Evolutionary conservation across 2,329 filamentous ascomycete genomes (phyloP), one percentile per base, ranked within the genome.

Genomic region (Phyllosticta citrichinensis): DNA sequence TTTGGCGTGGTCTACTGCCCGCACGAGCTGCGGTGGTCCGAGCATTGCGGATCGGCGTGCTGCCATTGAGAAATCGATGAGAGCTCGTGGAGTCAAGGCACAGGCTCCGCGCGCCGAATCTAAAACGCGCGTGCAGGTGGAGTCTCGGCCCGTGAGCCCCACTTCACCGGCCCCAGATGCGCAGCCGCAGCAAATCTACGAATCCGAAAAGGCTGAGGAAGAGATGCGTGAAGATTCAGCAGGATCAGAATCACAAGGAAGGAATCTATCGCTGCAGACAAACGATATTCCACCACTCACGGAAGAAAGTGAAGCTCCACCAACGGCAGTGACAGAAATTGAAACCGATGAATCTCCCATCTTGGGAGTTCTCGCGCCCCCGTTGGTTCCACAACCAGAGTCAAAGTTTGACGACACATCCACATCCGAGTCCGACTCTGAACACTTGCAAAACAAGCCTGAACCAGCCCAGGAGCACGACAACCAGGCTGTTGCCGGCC

Each of bases 341-440:
- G 76, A 79, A 60, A 67, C 66, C 14, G 72, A 76, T 55, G 86
- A 88, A 66, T 88, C 87, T 27, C 87, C 87, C 9, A 83, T 84
- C 2, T 74, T 90, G 17, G 86, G 84, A 5, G 80, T 56, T n/a
- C 55, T 62, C 19, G 55, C 51, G 12, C 50, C 59, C 19, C 17
- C 59, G 5, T 40, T 61, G 5, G 30, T 51, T 8, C 53, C 58
- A 25, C 40, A 60, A n/a, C 19, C 10, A 25, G 52, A 53, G 30
- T 33, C 20, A 12, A 55, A 54, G 4, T 47, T 47, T n/a, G 40
- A 47, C 2, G 40, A 47, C 8, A 47, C 40, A 14, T 47, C 33
- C 4, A 47, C 55, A 12, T 33, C 59, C 12, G 56, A 61, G 30
- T 55, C 54, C 24, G 59, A 57, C 6, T 61, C 59, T 5, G 50